Evolutionary conservation across 495 filamentous ascomycete genomes (phyloP), one percentile per base, ranked within the genome.

Genomic region (Hyaloscypha bicolor): DNA sequence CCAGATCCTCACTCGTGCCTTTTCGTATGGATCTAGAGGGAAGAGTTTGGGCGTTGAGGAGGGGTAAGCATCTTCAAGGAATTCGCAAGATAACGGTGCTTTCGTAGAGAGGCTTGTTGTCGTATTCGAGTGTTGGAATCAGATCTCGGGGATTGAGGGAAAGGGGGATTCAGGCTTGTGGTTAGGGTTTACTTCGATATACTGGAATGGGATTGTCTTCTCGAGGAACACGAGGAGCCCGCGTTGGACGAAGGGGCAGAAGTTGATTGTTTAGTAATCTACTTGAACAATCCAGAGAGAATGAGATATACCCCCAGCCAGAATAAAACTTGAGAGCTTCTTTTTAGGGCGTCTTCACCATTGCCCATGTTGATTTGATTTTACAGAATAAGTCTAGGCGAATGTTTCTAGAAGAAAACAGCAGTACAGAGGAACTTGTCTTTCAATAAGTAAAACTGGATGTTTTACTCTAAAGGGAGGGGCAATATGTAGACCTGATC

Each of bases 111-210:
- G 87, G 85, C 69, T 84, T 86, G 62, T 76, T 71, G 57, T 78
- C 73, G 70, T 78, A 81, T 16, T 79, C 74, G 14, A 92, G 78
- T 3, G 88, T 91, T 9, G 90, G 91, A 2, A 92, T 86, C 9
- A 93, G 79, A 3, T 89, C 88, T 14, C 88, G 84, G 1, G 88
- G 90, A 69, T 92, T 92, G 51, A 92, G 82, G 6, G 79, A 76
- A 19, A 91, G 82, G 19, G 87, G 9, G 82, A 83, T 35, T 82
- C 75, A 0, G 82, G 83, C 71, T 92, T 92, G 73, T 85, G 76
- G 82, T 91, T 91, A 6, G 90, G 90, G 73, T 91, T 90, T 37
- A 68, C 66, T 59, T 93, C 88, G 70, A 91, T 82, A 75, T 90
- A 92, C 72, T 91, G 83, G 73, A 92, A 87, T 51, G 87, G 86